Evolutionary conservation across 257 asterid species (phyloP).

Genomic region (Fraxinus excelsior): DNA sequence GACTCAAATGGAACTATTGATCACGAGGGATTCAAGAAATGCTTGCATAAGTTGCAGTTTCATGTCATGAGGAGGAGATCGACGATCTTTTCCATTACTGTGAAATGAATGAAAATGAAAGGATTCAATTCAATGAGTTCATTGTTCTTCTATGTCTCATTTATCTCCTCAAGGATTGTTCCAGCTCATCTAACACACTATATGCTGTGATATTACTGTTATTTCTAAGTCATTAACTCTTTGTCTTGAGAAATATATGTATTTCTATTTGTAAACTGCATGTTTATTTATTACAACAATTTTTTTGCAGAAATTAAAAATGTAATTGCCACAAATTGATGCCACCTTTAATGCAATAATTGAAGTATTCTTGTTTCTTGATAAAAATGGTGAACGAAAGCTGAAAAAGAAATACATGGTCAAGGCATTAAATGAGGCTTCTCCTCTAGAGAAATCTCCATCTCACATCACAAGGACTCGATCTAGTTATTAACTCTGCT

Average conservation of each 20-base stretch:
- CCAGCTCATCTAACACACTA: constrained; percentile 33
- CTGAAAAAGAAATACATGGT: constrained; percentile 48
- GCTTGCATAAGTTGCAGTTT: constrained; percentile 40
- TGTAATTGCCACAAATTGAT: constrained; percentile 36
- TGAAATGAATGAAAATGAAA: constrained; percentile 46
- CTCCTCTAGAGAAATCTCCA: constrained; percentile 52
- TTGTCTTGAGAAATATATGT: not conserved
- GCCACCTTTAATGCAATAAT: constrained; percentile 40
- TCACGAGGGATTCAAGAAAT: constrained; percentile 45
- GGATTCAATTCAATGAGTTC: constrained; percentile 56
- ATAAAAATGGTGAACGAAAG: constrained; percentile 50
- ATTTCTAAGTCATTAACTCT: not conserved
- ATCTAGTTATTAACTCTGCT: constrained; percentile 39
- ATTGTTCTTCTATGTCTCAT: constrained; percentile 50
- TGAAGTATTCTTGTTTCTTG: constrained; percentile 56
- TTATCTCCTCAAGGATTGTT: constrained; percentile 39
- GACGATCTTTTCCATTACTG: constrained; percentile 45
- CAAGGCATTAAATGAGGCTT: constrained; percentile 53
- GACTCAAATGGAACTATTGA: constrained; percentile 49
- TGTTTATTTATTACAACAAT: not conserved
- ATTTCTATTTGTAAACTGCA: not conserved
- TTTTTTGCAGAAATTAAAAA: constrained; percentile 36
- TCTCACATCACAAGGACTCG: constrained; percentile 46
- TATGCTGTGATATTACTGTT: not conserved
- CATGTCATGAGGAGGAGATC: constrained; percentile 41